Evolutionary conservation across 1,139 yeast genomes (phyloP), one percentile per base, ranked within the genome.

Genomic region (Petasospora fabianii): DNA sequence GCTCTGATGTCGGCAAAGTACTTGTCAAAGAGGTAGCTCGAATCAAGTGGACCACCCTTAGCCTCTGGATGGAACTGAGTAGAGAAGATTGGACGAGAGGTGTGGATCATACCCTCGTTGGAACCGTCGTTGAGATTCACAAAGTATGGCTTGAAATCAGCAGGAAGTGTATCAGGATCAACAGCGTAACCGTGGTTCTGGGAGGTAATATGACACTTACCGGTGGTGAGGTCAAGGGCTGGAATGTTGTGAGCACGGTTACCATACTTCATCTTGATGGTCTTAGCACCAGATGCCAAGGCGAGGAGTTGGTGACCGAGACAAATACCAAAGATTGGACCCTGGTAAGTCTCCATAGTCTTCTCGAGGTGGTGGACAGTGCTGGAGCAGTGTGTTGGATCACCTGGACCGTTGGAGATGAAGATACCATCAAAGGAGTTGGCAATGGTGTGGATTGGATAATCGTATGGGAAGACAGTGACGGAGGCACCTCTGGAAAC

Each of bases 1-100:
- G 65, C 66, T 31, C 68, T 71, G 49, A 92, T 81, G 58, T 84
- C 74, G 32, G 71, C 76, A 56, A 92, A 80, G 66, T 86, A 92
- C 65, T 80, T 85, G 71, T 92, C 97, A 56, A 92, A 92, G 63
- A 92, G 71, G 65, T 80, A 86, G 5, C 86, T 75, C 15, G 97
- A 84, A 64, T 92, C 98, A 56, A 84, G 73, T 43, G 98, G 98
- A 54, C 98, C 98, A 53, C 98, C 98, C 70, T 90, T 92, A 46
- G 98, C 98, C 66, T 92, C 98, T 34, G 98, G 98, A 62, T 92
- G 98, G 76, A 92, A 92, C 65, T 92, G 98, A 4, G 96, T 87
- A 22, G 97, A 87, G 68, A 90, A 92, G 42, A 90, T 84, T 37
- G 98, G 98, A 60, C 77, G 82, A 31, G 77, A 61, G 48, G 71